These are phyloP conservation scores for Annulohypoxylon nitens DNA, from an alignment of 495 filamentous ascomycete genomes.

Conservation along the genomic window DNA sequence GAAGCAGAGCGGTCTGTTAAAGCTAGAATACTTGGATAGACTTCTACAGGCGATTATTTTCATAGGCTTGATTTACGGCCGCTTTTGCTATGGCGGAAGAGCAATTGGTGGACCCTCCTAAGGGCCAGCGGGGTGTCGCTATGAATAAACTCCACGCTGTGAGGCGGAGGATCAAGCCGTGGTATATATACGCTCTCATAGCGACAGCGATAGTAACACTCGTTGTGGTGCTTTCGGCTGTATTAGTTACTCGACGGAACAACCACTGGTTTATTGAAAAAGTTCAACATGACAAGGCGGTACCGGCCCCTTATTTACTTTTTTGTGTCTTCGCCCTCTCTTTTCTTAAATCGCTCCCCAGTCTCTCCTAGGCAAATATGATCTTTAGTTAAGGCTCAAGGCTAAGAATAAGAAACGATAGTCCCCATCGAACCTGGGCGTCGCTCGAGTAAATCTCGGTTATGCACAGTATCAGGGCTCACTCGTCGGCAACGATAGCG, in stretches of 20 bases:
- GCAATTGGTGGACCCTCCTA: neutral
- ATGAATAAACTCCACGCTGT: slow-evolving; percentile 14
- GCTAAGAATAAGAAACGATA: slow-evolving; percentile 4
- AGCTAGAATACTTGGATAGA: neutral
- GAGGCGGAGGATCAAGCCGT: slow-evolving; percentile 10
- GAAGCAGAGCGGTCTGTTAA: neutral
- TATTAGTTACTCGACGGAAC: slow-evolving; percentile 26
- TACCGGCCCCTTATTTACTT: neutral
- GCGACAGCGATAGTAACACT: neutral
- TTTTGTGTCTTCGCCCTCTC: neutral
- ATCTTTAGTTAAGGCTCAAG: neutral
- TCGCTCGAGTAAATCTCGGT: slow-evolving; percentile 54
- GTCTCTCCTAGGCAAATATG: neutral
- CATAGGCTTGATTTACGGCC: neutral
- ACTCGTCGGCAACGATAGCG: slow-evolving; percentile 48
- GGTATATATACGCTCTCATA: slow-evolving; percentile 16
- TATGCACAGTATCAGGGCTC: slow-evolving; percentile 60
- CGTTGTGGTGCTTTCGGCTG: slow-evolving; percentile 21
- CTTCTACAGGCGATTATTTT: neutral
- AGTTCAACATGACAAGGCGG: slow-evolving; percentile 3
- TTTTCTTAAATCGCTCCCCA: neutral
- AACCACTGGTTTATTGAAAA: slow-evolving; percentile 17
- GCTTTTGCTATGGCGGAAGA: slow-evolving; percentile 7
- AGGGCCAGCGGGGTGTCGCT: slow-evolving; percentile 2
- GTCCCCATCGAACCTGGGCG: slow-evolving; percentile 22